These are phyloP conservation scores for Colletotrichum higginsianum DNA, from an alignment of 2,329 filamentous ascomycete species.

Conservation along the genomic window DNA sequence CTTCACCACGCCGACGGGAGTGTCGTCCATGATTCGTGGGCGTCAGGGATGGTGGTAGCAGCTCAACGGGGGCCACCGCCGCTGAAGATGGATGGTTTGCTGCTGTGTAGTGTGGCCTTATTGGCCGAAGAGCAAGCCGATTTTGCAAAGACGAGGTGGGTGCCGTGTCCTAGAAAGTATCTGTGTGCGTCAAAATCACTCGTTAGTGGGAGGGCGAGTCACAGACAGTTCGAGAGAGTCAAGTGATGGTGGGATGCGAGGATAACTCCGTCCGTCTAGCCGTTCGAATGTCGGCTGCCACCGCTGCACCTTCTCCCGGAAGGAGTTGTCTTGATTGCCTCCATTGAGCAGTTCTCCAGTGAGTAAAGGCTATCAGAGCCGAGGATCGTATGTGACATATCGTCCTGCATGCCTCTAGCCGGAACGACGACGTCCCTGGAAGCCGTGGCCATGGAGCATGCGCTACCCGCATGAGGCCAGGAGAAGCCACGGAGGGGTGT, in stretches of 20 bases:
- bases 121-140: slow-evolving; percentile 13
- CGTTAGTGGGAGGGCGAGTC: slow-evolving; percentile 13
- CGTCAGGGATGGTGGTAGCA: slow-evolving; percentile 25
- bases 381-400: neutral
- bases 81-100: slow-evolving; percentile 20
- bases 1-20: slow-evolving; percentile 22
- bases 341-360: neutral
- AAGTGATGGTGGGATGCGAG: slow-evolving; percentile 2
- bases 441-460: slow-evolving; percentile 21
- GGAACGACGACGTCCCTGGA: slow-evolving; percentile 6
- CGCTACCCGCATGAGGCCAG: slow-evolving; percentile 12
- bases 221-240: slow-evolving; percentile 1
- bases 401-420: slow-evolving; percentile 1
- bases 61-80: slow-evolving; percentile 24
- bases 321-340: slow-evolving; percentile 10
- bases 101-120: slow-evolving; percentile 12
- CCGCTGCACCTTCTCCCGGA: slow-evolving; percentile 16
- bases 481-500: slow-evolving; percentile 2
- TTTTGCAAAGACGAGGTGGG: slow-evolving; percentile 12
- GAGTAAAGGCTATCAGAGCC: slow-evolving; percentile 2
- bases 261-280: slow-evolving; percentile 7
- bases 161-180: slow-evolving; percentile 12
- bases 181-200: slow-evolving; percentile 23
- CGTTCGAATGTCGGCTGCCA: slow-evolving; percentile 15
- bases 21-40: slow-evolving; percentile 39